Base-by-base conservation (phyloP, 805 yeast genomes). In the Candida fluviatilis region DNA sequence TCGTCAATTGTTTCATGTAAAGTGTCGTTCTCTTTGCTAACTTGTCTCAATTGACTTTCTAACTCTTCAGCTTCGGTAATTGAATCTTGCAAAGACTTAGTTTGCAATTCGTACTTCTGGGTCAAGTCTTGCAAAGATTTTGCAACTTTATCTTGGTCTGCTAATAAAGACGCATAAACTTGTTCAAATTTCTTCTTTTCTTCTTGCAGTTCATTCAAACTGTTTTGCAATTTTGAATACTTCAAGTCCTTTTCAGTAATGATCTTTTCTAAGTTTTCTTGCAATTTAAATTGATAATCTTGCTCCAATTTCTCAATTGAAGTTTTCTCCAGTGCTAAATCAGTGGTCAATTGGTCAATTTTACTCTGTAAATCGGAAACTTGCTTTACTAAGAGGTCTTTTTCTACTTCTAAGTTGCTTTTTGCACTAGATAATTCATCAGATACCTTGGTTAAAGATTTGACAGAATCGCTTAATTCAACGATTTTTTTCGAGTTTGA, bases 251-350 rank as follows among this genome's bases (percentile, higher is more conserved):
- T 54, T 15, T 44, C 48, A 6, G 52, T 54, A 4, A 49, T 42
- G 28, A 52, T 31, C 21, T 38, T 43, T 28, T 60, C 62, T 33
- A 59, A 40, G 28, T 55, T 53, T 24, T 41, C 27, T 38, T 54
- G 58, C 41, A 59, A 48, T 34, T 55, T 54, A 46, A 50, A 52
- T 14, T 54, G 51, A 29, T 49, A 48, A 16, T 54, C 48, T 25
- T 43, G 39, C 27, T 44, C 40, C 16, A 43, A 14, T n/a, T 36
- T 15, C 6, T 38, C 40, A 17, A 13, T 16, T 5, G 6, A 15
- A 8, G 7, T 6, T 7, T 31, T 34, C 21, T 43, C 43, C 3
- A 4, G 13, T 14, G 12, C 4, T 5, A 30, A 7, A 8, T n/a
- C 13, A 8, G 10, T 18, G 10, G 7, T 31, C 15, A 31, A 31